These are phyloP conservation scores for Globisporangium paddicum DNA, from an alignment of 352 stramenopile genomes.

Conservation along the genomic window DNA sequence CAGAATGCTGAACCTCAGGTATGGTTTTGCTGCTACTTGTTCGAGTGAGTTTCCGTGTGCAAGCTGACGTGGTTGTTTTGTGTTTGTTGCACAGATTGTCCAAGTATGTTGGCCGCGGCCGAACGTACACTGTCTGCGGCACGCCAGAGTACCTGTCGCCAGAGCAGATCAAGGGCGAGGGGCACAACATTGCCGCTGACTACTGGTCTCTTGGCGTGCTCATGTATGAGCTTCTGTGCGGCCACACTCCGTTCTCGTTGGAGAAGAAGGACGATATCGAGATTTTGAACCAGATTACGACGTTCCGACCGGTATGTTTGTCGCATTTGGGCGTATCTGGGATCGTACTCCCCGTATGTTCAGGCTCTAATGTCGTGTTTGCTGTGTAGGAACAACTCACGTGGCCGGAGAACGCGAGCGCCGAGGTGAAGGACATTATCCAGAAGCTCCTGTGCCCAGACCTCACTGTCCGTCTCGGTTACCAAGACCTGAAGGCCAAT, in stretches of 20 bases:
- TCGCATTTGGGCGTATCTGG: neutral
- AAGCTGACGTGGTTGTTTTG: conserved; percentile 2
- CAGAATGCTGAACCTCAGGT: conserved; percentile 82
- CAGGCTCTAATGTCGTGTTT: neutral
- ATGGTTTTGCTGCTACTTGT: neutral
- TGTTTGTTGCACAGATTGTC: conserved; percentile 39
- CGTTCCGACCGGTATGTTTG: conserved; percentile 69
- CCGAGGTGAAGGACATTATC: conserved; percentile 73
- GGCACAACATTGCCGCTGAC: conserved; percentile 83
- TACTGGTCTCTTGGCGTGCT: conserved; percentile 94
- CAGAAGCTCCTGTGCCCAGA: conserved; percentile 55
- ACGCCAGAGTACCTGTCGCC: conserved; percentile 83
- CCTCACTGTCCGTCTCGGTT: conserved; percentile 48
- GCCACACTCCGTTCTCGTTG: conserved; percentile 84
- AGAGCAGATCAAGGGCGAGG: conserved; percentile 86
- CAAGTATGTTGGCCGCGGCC: conserved; percentile 80
- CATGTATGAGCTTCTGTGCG: conserved; percentile 92
- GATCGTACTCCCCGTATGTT: no score
- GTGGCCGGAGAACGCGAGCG: conserved; percentile 66
- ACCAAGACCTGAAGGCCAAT: conserved; percentile 38
- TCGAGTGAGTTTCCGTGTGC: neutral
- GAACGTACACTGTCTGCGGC: conserved; percentile 85
- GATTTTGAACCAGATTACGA: conserved; percentile 84
- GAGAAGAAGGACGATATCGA: conserved; percentile 84
- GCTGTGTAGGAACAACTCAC: conserved; percentile 37